These are phyloP conservation scores for Helotiales sp. DNA, from an alignment of 2,329 filamentous ascomycete genomes.

Conservation along the genomic window DNA sequence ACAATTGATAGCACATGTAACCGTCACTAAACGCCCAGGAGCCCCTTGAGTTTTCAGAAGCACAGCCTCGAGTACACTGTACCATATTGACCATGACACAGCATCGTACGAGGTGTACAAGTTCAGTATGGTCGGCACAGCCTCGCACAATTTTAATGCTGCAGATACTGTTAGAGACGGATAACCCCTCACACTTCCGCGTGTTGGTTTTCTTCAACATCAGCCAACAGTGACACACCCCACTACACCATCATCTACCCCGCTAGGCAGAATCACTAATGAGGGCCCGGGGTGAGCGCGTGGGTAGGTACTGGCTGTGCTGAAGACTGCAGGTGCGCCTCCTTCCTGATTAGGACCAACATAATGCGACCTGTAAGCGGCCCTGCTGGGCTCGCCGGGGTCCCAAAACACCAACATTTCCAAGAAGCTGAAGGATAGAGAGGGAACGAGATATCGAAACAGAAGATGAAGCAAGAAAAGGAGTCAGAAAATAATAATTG, in stretches of 20 bases:
- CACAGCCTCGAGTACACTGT: conserved; percentile 11
- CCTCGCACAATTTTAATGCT: neutral
- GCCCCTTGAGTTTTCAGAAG: neutral
- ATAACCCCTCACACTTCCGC: neutral
- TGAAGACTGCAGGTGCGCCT: too few species aligned
- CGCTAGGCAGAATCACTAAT: neutral
- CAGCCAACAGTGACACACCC: neutral
- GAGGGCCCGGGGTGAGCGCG: neutral
- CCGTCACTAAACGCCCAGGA: neutral
- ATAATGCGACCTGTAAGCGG: neutral
- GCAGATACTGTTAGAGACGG: neutral
- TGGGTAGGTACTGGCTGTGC: too few species aligned
- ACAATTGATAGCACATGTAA: neutral
- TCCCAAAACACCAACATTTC: neutral
- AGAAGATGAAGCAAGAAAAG: neutral
- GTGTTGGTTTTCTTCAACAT: neutral
- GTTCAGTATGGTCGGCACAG: neutral
- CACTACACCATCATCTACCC: conserved; percentile 8
- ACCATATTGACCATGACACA: neutral
- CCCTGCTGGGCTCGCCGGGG: neutral
- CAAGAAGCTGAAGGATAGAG: neutral
- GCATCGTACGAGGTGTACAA: neutral
- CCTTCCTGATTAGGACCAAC: neutral
- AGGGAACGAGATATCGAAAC: neutral
- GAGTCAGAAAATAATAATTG: neutral